phyloP scores from a whole-genome alignment of 176 grass and related monocot species.

The Lolium rigidum region DNA sequence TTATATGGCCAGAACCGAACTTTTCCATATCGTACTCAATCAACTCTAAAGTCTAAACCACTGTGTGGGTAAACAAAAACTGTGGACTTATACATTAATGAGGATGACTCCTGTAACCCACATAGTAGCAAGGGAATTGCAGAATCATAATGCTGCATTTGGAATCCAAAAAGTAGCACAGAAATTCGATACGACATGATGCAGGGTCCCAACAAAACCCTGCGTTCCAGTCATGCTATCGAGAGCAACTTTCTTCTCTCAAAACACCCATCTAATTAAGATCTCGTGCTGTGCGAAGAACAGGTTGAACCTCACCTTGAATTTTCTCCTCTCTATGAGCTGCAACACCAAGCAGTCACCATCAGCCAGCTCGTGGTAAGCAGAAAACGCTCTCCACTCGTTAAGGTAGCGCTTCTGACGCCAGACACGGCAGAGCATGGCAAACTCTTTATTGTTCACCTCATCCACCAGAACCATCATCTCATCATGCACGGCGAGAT shows the following conservation, averaged over 20 bases:
- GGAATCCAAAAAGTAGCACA: neutral
- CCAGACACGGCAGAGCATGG: neutral
- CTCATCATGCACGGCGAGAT: slow-evolving; percentile 54
- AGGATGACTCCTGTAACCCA: neutral
- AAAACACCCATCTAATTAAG: neutral
- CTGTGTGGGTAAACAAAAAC: neutral
- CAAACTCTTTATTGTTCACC: slow-evolving; percentile 39
- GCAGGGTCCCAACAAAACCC: neutral
- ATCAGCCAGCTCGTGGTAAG: slow-evolving; percentile 69
- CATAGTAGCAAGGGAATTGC: neutral
- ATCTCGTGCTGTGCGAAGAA: too few species aligned
- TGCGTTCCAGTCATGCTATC: neutral
- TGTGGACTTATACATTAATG: neutral
- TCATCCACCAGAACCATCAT: slow-evolving; percentile 44
- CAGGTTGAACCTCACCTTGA: slow-evolving; percentile 52
- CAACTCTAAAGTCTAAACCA: neutral
- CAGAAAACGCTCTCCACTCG: slow-evolving; percentile 68
- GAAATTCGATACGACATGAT: too few species aligned
- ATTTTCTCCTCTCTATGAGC: slow-evolving; percentile 42
- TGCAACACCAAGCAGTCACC: slow-evolving; percentile 82
- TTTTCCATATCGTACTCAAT: neutral
- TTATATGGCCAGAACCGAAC: neutral
- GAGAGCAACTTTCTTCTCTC: neutral
- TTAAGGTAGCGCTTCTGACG: too few species aligned
- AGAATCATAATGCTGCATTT: neutral